phyloP scores from a whole-genome alignment of 2,329 filamentous ascomycete species.

The Talaromyces sp. region DNA sequence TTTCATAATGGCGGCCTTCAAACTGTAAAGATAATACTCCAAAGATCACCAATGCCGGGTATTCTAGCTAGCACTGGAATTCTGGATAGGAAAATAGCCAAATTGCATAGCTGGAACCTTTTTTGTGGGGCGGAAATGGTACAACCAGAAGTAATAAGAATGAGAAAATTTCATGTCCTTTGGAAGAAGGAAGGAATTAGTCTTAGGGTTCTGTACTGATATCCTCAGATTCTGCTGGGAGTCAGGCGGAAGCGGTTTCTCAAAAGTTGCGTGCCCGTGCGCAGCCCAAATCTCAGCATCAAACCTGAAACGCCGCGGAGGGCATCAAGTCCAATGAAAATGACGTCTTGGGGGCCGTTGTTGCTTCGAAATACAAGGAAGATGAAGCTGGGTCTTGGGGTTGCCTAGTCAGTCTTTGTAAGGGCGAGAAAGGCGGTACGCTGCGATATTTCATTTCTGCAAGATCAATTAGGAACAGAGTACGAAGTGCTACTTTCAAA shows the following conservation, averaged over 20 bases:
- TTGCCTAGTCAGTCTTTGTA: neutral
- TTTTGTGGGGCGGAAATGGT: no score
- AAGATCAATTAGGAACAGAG: neutral
- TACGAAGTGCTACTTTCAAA: neutral
- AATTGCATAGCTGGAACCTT: neutral
- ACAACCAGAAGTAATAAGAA: no score
- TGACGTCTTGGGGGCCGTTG: neutral
- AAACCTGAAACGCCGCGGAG: neutral
- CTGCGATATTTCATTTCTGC: neutral
- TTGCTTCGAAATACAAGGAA: neutral
- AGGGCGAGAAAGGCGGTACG: no score
- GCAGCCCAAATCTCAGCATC: no score
- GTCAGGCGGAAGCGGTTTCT: neutral
- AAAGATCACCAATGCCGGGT: neutral
- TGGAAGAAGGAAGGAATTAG: neutral
- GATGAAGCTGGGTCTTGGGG: neutral
- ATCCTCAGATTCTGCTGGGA: neutral
- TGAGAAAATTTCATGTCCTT: neutral
- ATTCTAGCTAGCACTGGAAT: neutral
- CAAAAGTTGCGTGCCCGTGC: neutral
- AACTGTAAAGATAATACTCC: neutral
- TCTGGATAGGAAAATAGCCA: neutral
- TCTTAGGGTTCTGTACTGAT: neutral
- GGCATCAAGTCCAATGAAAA: neutral
- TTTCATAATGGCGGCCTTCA: neutral